Percentiles rank a stretch among this genome's conserved stretches.
Conservation (phyloP, 345 rosid genomes). For the Eucalyptus regnans region DNA sequence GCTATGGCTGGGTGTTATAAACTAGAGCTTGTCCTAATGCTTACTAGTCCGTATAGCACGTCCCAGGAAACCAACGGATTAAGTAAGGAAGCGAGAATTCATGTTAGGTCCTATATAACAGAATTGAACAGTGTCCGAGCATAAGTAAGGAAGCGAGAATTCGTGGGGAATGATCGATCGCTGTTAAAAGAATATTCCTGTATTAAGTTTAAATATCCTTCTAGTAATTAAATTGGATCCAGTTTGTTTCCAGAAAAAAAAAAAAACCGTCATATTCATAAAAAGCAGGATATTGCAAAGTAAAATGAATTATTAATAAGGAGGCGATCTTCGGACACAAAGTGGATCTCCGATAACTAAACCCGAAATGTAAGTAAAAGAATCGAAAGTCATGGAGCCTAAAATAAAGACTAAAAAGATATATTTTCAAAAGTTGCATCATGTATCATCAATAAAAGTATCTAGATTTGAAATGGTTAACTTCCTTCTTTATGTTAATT, state of each 20-base stretch:
- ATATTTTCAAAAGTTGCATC: not conserved
- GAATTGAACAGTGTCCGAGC: not conserved
- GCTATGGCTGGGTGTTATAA: not conserved
- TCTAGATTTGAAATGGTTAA: not conserved
- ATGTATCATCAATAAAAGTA: not conserved
- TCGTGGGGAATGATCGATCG: not conserved
- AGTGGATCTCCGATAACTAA: too few species aligned
- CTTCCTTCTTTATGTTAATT: not conserved
- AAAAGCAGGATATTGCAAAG: not conserved
- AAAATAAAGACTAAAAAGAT: not conserved
- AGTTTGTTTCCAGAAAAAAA: not conserved
- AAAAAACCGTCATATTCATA: not conserved
- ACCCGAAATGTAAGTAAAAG: not conserved
- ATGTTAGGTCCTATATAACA: not conserved
- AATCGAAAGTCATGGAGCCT: rapidly evolving
- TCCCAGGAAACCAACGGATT: not conserved
- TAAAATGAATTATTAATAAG: not conserved
- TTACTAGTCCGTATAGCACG: not conserved
- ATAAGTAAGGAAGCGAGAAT: not conserved
- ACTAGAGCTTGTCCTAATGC: not conserved
- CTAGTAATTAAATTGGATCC: not conserved
- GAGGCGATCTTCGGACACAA: too few species aligned
- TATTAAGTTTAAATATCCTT: not conserved
- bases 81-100: too few species aligned
- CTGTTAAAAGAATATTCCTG: not conserved